Conservation (phyloP, 2,329 filamentous ascomycete species). For the Phyllachora maydis region DNA sequence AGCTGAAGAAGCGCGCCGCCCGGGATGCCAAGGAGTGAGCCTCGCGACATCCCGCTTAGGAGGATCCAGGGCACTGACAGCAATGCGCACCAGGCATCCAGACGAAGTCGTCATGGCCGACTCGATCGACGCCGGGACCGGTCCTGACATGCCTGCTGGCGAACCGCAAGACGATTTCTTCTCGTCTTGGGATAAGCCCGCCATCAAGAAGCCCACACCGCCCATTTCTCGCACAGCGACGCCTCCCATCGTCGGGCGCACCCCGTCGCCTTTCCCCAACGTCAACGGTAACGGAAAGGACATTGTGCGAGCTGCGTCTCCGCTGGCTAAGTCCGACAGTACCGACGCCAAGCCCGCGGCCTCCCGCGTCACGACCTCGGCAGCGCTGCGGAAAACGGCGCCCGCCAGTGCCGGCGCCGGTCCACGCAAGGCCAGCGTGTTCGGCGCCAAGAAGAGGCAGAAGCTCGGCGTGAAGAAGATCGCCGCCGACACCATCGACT, state of each 20-base stretch:
- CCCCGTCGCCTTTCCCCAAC: constrained; percentile 77
- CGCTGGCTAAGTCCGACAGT: constrained; percentile 46
- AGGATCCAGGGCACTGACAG: constrained; percentile 4
- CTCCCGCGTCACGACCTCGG: constrained; percentile 55
- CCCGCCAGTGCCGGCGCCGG: constrained; percentile 34
- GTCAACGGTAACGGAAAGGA: constrained; percentile 53
- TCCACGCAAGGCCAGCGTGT: constrained; percentile 66
- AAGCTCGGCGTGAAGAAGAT: constrained; percentile 93
- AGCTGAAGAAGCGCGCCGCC: constrained; percentile 69
- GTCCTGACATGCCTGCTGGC: constrained; percentile 54
- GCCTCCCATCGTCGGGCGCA: constrained; percentile 61
- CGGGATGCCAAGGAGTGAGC: constrained; percentile 69
- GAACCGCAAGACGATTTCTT: constrained; percentile 90
- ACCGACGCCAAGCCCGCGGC: constrained; percentile 23
- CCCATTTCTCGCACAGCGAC: constrained; percentile 80
- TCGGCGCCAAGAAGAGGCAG: constrained; percentile 63
- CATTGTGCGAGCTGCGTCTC: constrained; percentile 60
- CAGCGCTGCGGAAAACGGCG: constrained; percentile 69
- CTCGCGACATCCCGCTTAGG: neutral
- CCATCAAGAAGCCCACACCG: constrained; percentile 90
- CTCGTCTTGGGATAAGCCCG: constrained; percentile 95
- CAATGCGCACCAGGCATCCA: constrained; percentile 41
- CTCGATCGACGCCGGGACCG: constrained; percentile 38
- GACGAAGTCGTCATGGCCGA: constrained; percentile 74
- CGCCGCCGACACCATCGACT: constrained; percentile 63